phyloP scores from a whole-genome alignment of 495 filamentous ascomycete genomes.

The Penicillium dipodomyicola region DNA sequence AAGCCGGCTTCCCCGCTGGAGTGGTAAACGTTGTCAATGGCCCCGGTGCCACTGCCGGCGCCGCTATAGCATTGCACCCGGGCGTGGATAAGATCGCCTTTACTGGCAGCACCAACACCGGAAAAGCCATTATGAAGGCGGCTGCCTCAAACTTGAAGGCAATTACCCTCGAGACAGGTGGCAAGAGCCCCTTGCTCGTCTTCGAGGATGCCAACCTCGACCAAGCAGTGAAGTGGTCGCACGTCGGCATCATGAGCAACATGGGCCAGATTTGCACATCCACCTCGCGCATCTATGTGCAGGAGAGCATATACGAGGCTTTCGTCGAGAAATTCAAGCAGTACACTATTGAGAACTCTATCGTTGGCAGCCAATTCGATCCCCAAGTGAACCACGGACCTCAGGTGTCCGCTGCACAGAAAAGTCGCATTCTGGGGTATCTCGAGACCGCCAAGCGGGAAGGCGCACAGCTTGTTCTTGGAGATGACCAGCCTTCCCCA shows the following conservation, averaged over 20 bases:
- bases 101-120: slow-evolving; percentile 79
- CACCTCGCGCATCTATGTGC: slow-evolving; percentile 79
- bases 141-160: slow-evolving; percentile 55
- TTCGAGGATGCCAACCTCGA: slow-evolving; percentile 86
- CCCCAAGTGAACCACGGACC: slow-evolving; percentile 77
- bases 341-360: slow-evolving; percentile 57
- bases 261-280: slow-evolving; percentile 89
- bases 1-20: slow-evolving; percentile 87
- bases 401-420: slow-evolving; percentile 80
- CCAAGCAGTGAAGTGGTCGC: slow-evolving; percentile 80
- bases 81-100: slow-evolving; percentile 87
- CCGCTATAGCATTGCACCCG: slow-evolving; percentile 70
- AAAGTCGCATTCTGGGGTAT: slow-evolving; percentile 65
- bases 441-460: slow-evolving; percentile 55
- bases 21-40: slow-evolving; percentile 88
- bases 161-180: slow-evolving; percentile 74
- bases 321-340: slow-evolving; percentile 72
- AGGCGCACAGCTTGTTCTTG: slow-evolving; percentile 37
- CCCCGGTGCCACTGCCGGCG: slow-evolving; percentile 68
- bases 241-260: slow-evolving; percentile 68
- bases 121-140: slow-evolving; percentile 83
- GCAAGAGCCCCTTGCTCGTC: slow-evolving; percentile 79
- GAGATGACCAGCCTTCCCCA: neutral
- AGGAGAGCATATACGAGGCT: slow-evolving; percentile 70
- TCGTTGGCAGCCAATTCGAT: slow-evolving; percentile 73